Percentiles rank a stretch among this genome's conserved stretches.
These are phyloP conservation scores for Teratosphaeria zuluensis DNA, from an alignment of 2,329 filamentous ascomycete species.

Conservation along the genomic window DNA sequence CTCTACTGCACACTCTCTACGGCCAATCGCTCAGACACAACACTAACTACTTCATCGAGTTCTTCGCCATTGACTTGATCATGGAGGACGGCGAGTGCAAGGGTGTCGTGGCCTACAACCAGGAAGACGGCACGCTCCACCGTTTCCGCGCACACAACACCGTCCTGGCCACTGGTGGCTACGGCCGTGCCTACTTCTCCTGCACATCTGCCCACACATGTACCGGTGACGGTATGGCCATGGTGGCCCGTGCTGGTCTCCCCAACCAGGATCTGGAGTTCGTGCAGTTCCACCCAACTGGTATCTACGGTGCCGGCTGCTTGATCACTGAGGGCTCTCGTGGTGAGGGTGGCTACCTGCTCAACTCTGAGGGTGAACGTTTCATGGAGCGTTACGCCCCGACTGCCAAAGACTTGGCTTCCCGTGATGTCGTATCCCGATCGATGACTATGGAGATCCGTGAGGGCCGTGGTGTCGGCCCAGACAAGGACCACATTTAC, in stretches of 20 bases:
- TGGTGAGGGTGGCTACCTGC: conserved; percentile 94
- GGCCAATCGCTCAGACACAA: conserved; percentile 94
- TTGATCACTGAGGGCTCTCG: conserved; percentile 96
- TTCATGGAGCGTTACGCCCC: conserved; percentile 99
- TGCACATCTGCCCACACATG: conserved; percentile 98
- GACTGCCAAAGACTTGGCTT: conserved; percentile 94
- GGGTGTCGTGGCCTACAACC: conserved; percentile 94
- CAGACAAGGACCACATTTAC: conserved; percentile 97
- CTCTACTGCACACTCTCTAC: conserved; percentile 95
- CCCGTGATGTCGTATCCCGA: conserved; percentile 89
- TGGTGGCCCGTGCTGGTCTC: conserved; percentile 94
- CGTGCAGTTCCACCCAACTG: conserved; percentile 97
- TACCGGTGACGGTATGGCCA: conserved; percentile 98
- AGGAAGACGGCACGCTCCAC: conserved; percentile 96
- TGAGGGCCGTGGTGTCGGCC: conserved; percentile 90
- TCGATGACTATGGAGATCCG: conserved; percentile 99
- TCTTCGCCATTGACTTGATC: conserved; percentile 91
- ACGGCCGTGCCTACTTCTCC: conserved; percentile 95
- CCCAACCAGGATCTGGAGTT: conserved; percentile 99
- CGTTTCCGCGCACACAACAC: conserved; percentile 96
- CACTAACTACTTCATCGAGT: conserved; percentile 99
- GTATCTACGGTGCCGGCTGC: conserved; percentile 97
- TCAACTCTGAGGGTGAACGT: conserved; percentile 95
- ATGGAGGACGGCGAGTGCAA: conserved; percentile 97
- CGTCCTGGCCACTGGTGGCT: conserved; percentile 91